Percentiles rank a stretch among this genome's conserved stretches.
Evolutionary conservation across 495 filamentous ascomycete species (phyloP).

Genomic region (Neurospora tetrasperma): DNA sequence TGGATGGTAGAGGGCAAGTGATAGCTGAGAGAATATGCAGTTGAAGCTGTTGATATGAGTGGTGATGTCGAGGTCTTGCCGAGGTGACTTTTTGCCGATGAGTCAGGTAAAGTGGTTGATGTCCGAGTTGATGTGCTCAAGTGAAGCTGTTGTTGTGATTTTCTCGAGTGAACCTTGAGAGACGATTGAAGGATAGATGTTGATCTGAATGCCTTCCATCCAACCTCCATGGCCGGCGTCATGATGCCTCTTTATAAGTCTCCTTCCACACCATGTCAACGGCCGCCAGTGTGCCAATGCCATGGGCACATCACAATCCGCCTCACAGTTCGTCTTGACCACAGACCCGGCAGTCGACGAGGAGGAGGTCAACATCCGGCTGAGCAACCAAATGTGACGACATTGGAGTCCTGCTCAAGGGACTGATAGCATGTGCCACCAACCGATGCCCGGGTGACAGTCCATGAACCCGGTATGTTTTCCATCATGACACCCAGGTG

Average conservation of each 20-base stretch:
- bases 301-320: neutral
- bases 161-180: neutral
- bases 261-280: neutral
- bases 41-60: neutral
- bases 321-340: neutral
- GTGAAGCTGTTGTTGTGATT: neutral
- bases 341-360: neutral
- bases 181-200: neutral
- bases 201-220: neutral
- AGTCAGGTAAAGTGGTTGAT: neutral
- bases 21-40: neutral
- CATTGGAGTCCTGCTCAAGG: neutral
- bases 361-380: neutral
- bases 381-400: neutral
- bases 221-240: neutral
- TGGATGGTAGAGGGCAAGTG: neutral
- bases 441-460: neutral
- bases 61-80: neutral
- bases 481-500: neutral
- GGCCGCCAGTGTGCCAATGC: neutral
- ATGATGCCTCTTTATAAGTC: neutral
- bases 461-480: neutral
- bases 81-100: neutral
- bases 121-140: neutral
- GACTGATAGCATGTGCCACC: neutral